Percentiles rank a stretch among this genome's conserved stretches.
Conservation (phyloP, 2,329 filamentous ascomycete species). For the Mycogone perniciosa region DNA sequence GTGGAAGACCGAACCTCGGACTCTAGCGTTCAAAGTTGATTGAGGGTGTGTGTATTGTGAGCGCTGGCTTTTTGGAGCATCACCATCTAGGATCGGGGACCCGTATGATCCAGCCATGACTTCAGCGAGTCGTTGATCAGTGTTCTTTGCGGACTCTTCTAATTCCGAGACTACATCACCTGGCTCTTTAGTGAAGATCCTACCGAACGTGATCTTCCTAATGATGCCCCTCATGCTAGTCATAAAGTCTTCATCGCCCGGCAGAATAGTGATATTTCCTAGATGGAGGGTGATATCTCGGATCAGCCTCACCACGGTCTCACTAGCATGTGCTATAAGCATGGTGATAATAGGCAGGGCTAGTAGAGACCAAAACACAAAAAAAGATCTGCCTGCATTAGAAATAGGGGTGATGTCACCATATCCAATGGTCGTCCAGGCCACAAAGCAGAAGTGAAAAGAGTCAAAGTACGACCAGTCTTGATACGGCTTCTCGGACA, state of each 20-base stretch:
- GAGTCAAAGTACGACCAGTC: slow-evolving; percentile 70
- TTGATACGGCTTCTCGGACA: slow-evolving; percentile 47
- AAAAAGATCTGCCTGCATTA: slow-evolving; percentile 75
- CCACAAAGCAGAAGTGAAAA: slow-evolving; percentile 81
- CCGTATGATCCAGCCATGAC: not conserved
- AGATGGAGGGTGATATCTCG: slow-evolving; percentile 49
- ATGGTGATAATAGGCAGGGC: slow-evolving; percentile 85
- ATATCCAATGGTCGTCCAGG: slow-evolving; percentile 80
- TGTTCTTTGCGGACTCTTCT: not conserved
- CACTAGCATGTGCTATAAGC: slow-evolving; percentile 74
- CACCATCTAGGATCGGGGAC: not conserved
- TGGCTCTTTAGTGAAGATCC: not conserved
- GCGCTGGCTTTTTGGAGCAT: not conserved
- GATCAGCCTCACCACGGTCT: slow-evolving; percentile 67
- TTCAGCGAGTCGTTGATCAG: not conserved
- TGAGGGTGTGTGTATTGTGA: not conserved
- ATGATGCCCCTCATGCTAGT: slow-evolving; percentile 3
- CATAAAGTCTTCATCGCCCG: slow-evolving; percentile 19
- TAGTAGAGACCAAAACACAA: slow-evolving; percentile 86
- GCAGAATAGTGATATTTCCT: slow-evolving; percentile 55
- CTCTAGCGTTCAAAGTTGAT: not conserved
- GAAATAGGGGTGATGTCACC: slow-evolving; percentile 73
- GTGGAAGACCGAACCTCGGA: slow-evolving; percentile 4
- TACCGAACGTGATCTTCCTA: slow-evolving; percentile 6
- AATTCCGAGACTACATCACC: not conserved